Evolutionary conservation across 441 rosid genomes (phyloP).

Genomic region (Aquilaria agallochum): DNA sequence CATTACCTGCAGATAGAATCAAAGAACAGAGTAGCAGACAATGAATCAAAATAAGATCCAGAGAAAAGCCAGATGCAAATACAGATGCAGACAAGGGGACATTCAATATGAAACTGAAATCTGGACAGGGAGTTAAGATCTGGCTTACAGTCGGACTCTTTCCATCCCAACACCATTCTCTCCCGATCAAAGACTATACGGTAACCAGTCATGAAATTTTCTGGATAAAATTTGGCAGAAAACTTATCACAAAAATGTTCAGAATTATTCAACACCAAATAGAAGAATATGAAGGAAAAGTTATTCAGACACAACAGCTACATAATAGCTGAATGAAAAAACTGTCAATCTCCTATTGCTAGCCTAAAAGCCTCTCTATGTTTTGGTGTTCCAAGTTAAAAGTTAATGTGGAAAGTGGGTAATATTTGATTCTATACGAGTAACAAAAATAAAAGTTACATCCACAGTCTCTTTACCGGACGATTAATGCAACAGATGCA

Average conservation of each 20-base stretch:
- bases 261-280: neutral
- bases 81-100: neutral
- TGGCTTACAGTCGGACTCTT: slow-evolving; percentile 66
- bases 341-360: too few relatives aligned
- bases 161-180: slow-evolving; percentile 70
- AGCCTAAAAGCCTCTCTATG: too few relatives aligned
- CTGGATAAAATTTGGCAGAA: slow-evolving; percentile 27
- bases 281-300: too few relatives aligned
- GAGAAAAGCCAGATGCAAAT: neutral
- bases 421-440: neutral
- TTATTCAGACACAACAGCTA: too few relatives aligned
- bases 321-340: too few relatives aligned
- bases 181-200: slow-evolving; percentile 68
- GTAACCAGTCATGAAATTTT: slow-evolving; percentile 87
- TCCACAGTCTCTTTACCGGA: too few relatives aligned
- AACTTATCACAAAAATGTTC: neutral
- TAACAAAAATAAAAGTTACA: too few relatives aligned
- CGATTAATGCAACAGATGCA: too few relatives aligned
- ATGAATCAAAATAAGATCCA: too few relatives aligned
- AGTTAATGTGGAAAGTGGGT: neutral
- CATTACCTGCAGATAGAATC: slow-evolving; percentile 30
- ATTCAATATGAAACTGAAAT: neutral
- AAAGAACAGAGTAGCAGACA: too few relatives aligned
- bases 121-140: neutral
- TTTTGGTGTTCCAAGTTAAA: too few relatives aligned